Percentiles rank a stretch among this genome's conserved stretches.
These are phyloP conservation scores for Wickerhamiella dianesei DNA, from an alignment of 805 yeast genomes.

Conservation along the genomic window DNA sequence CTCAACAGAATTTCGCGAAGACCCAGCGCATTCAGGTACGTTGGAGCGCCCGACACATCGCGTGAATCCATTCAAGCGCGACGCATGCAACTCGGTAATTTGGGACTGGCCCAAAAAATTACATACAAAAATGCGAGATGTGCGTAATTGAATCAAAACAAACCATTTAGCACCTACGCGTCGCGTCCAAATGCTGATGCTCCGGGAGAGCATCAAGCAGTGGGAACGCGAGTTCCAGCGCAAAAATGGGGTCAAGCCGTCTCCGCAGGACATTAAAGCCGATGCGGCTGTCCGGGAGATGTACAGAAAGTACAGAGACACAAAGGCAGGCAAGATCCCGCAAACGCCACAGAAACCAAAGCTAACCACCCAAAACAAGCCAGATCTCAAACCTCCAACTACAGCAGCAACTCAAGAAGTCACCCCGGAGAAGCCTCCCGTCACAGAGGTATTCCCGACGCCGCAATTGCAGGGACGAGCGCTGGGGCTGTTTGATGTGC, in stretches of 20 bases:
- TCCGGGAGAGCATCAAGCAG: slow-evolving; percentile 10
- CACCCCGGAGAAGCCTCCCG: slow-evolving; percentile 6
- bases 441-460: slow-evolving; percentile 15
- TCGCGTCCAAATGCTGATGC: slow-evolving; percentile 2
- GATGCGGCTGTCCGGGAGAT: slow-evolving; percentile 6
- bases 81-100: slow-evolving; percentile 4
- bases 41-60: slow-evolving; percentile 7
- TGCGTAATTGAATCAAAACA: too few species aligned
- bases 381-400: neutral
- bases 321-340: slow-evolving; percentile 1
- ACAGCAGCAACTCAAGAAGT: neutral
- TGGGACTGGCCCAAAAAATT: too few species aligned
- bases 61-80: neutral
- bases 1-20: neutral
- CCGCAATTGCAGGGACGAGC: slow-evolving; percentile 15
- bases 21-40: neutral
- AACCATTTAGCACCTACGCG: too few species aligned
- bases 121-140: too few species aligned
- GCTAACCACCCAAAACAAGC: too few species aligned
- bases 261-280: slow-evolving; percentile 11
- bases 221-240: slow-evolving; percentile 15
- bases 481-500: slow-evolving; percentile 15
- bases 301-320: slow-evolving; percentile 10
- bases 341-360: neutral
- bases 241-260: slow-evolving; percentile 11